Conservation (phyloP, 352 stramenopile species). For the Phytophthora europaea region DNA sequence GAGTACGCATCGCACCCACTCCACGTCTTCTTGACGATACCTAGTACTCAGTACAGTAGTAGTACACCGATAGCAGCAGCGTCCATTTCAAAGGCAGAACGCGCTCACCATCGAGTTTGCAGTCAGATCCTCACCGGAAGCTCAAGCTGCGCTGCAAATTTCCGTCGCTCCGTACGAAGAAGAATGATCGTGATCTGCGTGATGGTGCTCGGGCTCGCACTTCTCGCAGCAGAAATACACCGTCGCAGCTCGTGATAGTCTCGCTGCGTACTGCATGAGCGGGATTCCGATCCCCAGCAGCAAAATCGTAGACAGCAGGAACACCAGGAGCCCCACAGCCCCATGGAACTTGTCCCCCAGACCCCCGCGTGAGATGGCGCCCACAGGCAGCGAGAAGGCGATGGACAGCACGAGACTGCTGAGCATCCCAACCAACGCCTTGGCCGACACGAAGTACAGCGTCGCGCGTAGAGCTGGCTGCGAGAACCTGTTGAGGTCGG, state of each 20-base stretch:
- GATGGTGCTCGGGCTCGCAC: slow-evolving; percentile 57
- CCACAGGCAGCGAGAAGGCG: slow-evolving; percentile 59
- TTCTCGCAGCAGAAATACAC: slow-evolving; percentile 80
- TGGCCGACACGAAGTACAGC: slow-evolving; percentile 74
- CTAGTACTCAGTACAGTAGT: slow-evolving; percentile 1
- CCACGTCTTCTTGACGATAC: slow-evolving; percentile 12
- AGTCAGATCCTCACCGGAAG: not conserved
- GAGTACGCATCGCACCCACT: slow-evolving; percentile 7
- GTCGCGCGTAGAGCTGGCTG: slow-evolving; percentile 49
- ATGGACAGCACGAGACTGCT: slow-evolving; percentile 66
- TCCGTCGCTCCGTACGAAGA: slow-evolving; percentile 51
- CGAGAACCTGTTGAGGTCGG: slow-evolving; percentile 58
- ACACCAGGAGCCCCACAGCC: slow-evolving; percentile 54
- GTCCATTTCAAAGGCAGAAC: slow-evolving; percentile 2
- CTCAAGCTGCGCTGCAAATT: slow-evolving; percentile 17
- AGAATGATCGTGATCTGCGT: slow-evolving; percentile 33
- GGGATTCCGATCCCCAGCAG: slow-evolving; percentile 61
- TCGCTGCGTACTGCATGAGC: slow-evolving; percentile 64
- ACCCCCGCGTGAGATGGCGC: slow-evolving; percentile 44
- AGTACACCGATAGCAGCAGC: slow-evolving; percentile 5
- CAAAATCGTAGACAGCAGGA: slow-evolving; percentile 53
- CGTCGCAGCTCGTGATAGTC: slow-evolving; percentile 55
- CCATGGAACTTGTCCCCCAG: slow-evolving; percentile 53
- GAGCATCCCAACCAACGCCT: slow-evolving; percentile 61
- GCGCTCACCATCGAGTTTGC: not conserved